Evolutionary conservation across 2,329 filamentous ascomycete species (phyloP).

Genomic region (Botrytis sinoallii): DNA sequence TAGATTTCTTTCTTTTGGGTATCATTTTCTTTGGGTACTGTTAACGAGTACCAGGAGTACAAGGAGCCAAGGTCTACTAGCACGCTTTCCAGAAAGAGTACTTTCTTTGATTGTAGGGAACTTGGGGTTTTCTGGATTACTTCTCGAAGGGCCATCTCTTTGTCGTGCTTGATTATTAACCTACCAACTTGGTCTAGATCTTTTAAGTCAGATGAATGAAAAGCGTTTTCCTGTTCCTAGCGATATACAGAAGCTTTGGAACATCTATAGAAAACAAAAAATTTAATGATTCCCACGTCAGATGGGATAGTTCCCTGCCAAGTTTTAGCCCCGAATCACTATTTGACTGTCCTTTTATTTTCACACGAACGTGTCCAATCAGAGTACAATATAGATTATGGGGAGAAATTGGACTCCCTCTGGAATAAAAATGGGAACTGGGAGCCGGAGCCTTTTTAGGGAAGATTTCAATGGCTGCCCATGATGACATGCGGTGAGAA

Average conservation of each 20-base stretch:
- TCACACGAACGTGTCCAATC: neutral
- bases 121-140: neutral
- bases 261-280: neutral
- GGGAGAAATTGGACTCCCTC: neutral
- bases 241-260: neutral
- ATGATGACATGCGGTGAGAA: neutral
- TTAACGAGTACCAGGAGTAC: neutral
- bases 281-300: neutral
- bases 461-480: neutral
- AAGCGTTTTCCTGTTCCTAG: neutral
- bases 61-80: neutral
- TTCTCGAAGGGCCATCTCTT: neutral
- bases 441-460: neutral
- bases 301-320: neutral
- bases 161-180: neutral
- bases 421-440: no score
- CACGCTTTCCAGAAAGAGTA: neutral
- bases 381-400: neutral
- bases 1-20: neutral
- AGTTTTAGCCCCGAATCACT: neutral
- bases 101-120: neutral
- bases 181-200: neutral
- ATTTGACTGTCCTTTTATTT: neutral
- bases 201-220: neutral
- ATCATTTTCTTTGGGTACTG: neutral